Evolutionary conservation across 495 filamentous ascomycete genomes (phyloP).

Genomic region (Aspergillus baeticus): DNA sequence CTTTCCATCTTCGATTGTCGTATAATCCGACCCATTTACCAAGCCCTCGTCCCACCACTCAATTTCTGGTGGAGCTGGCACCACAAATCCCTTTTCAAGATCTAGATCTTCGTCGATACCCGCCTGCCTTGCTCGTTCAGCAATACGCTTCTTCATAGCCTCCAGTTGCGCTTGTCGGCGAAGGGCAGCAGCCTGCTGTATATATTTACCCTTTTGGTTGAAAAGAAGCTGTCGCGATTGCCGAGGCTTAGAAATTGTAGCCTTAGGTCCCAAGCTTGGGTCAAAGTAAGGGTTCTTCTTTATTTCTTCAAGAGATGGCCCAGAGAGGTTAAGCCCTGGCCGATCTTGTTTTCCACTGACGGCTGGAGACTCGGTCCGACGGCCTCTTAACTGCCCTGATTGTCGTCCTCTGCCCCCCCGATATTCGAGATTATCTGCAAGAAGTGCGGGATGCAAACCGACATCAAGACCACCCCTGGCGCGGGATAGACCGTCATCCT

Average conservation of each 20-base stretch:
- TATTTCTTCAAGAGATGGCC: constrained; percentile 65
- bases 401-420: constrained; percentile 58
- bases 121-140: constrained; percentile 76
- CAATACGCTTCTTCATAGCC: constrained; percentile 90
- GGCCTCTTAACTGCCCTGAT: constrained; percentile 55
- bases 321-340: constrained; percentile 66
- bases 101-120: constrained; percentile 90
- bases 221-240: constrained; percentile 77
- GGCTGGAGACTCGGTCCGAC: constrained; percentile 51
- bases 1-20: constrained; percentile 59
- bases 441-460: constrained; percentile 80
- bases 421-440: constrained; percentile 68
- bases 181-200: constrained; percentile 84
- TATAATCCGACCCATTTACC: constrained; percentile 70
- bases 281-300: constrained; percentile 87
- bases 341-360: constrained; percentile 43
- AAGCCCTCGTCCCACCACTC: constrained; percentile 99
- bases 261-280: constrained; percentile 62
- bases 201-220: constrained; percentile 97
- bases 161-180: constrained; percentile 85
- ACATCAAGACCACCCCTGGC: constrained; percentile 81
- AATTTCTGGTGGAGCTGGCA: constrained; percentile 79
- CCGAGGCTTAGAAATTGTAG: constrained; percentile 60
- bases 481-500: constrained; percentile 47
- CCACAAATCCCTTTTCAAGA: constrained; percentile 81